A percentile compares a stretch with the other conserved stretches of the same genome.
Conservation (phyloP, 108 stramenopile species). For the Schizochytrium sp. region DNA sequence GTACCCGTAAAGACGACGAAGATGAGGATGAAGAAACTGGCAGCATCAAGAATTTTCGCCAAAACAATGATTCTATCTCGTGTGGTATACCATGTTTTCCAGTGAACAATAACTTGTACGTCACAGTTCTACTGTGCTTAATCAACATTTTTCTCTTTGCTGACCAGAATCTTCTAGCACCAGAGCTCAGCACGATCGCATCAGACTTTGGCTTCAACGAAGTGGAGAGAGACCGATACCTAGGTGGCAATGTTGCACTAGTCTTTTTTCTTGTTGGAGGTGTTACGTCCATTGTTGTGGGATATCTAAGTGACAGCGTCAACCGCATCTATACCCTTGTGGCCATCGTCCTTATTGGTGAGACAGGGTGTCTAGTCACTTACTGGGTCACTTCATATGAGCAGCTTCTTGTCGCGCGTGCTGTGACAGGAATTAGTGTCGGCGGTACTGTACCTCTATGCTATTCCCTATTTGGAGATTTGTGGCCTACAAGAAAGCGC, state of each 20-base stretch:
- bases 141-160: slow-evolving; percentile 58
- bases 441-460: slow-evolving; percentile 28
- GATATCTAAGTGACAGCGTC: slow-evolving; percentile 23
- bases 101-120: slow-evolving; percentile 20
- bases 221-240: slow-evolving; percentile 11
- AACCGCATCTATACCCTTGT: slow-evolving; percentile 26
- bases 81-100: neutral
- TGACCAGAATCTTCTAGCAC: slow-evolving; percentile 52
- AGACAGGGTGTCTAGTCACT: neutral
- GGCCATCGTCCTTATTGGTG: neutral
- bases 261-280: slow-evolving; percentile 46
- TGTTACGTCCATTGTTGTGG: slow-evolving; percentile 17
- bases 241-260: slow-evolving; percentile 36
- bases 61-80: no score
- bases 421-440: slow-evolving; percentile 15
- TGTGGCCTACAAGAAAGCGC: slow-evolving; percentile 24
- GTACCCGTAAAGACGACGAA: no score
- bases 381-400: neutral
- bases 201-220: slow-evolving; percentile 24
- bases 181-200: slow-evolving; percentile 35
- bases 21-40: no score
- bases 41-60: no score
- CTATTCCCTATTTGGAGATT: slow-evolving; percentile 50
- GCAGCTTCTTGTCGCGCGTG: slow-evolving; percentile 1
- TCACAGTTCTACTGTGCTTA: neutral